Percentiles rank a stretch among this genome's conserved stretches.
phyloP scores from a whole-genome alignment of 129 eudicot genomes.

The Cynara cardunculus region DNA sequence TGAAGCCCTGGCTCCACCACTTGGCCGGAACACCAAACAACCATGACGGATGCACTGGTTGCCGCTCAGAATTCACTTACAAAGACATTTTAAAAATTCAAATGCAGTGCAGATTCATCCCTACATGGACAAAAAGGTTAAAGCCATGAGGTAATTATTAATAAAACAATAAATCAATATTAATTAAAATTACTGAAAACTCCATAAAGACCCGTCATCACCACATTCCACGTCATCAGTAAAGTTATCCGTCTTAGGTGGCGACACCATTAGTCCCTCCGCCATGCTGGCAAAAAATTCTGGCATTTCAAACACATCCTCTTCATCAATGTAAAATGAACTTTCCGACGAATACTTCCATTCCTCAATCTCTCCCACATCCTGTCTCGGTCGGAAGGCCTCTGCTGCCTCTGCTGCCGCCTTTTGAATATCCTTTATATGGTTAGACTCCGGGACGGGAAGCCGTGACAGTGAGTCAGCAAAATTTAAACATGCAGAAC shows the following conservation, averaged over 20 bases:
- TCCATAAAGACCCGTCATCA: too few relatives aligned
- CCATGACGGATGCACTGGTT: background rate
- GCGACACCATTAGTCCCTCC: slow-evolving; percentile 53
- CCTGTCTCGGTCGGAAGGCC: slow-evolving; percentile 19
- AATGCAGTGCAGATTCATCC: background rate
- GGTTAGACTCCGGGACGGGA: slow-evolving; percentile 43
- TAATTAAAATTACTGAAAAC: too few relatives aligned
- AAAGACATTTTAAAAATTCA: background rate
- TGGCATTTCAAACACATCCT: slow-evolving; percentile 41
- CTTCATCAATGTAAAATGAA: slow-evolving; percentile 37
- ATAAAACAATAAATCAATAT: too few relatives aligned
- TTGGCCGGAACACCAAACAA: background rate
- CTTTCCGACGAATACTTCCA: slow-evolving; percentile 2
- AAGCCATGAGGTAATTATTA: too few relatives aligned
- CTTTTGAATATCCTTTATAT: slow-evolving; percentile 12
- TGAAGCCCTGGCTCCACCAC: background rate
- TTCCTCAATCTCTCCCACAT: background rate
- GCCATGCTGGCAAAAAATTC: slow-evolving; percentile 40
- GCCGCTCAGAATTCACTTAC: background rate
- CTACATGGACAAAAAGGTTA: too few relatives aligned
- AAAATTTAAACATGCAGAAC: slow-evolving; percentile 47
- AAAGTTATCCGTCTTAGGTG: background rate
- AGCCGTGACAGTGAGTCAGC: slow-evolving; percentile 58
- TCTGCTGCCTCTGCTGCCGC: background rate
- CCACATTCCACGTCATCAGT: too few relatives aligned